These are phyloP conservation scores for Manihot esculenta DNA, from an alignment of 441 rosid genomes.

Conservation along the genomic window DNA sequence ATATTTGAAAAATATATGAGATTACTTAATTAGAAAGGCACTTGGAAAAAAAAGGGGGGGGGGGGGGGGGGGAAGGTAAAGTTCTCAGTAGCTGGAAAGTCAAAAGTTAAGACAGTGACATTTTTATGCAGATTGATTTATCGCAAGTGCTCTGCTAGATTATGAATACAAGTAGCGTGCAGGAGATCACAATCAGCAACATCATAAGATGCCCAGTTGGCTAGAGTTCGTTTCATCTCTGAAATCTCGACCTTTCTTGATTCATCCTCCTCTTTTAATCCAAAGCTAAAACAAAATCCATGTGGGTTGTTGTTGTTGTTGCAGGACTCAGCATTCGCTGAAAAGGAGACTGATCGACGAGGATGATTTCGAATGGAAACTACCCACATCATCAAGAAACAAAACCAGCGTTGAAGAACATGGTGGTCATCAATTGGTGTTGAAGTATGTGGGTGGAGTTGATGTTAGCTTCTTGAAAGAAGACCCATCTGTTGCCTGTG, in stretches of 20 bases:
- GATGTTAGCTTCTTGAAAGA: slow-evolving; percentile 82
- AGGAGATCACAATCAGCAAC: background rate
- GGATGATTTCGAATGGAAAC: slow-evolving; percentile 66
- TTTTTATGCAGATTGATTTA: background rate
- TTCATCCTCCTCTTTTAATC: background rate
- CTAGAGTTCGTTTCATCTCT: background rate
- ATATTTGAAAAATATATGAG: background rate
- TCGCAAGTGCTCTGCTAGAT: background rate
- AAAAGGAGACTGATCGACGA: slow-evolving; percentile 49
- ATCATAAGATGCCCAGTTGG: slow-evolving; percentile 15
- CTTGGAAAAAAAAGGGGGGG: too few relatives aligned
- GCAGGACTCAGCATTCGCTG: slow-evolving; percentile 56
- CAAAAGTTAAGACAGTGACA: background rate
- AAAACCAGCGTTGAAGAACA: background rate
- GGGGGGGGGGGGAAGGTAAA: too few relatives aligned
- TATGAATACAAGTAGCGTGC: background rate
- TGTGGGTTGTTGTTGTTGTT: too few relatives aligned
- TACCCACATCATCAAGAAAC: slow-evolving; percentile 22
- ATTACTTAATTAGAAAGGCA: background rate
- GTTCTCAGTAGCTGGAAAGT: background rate
- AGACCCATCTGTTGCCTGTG: slow-evolving; percentile 68
- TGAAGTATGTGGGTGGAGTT: slow-evolving; percentile 80
- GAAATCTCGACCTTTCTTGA: background rate
- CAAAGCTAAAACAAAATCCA: too few relatives aligned
- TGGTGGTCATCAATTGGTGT: slow-evolving; percentile 20